Evolutionary conservation across 768 basidiomycete species (phyloP).

Genomic region (Tricholoma bakamatsutake): DNA sequence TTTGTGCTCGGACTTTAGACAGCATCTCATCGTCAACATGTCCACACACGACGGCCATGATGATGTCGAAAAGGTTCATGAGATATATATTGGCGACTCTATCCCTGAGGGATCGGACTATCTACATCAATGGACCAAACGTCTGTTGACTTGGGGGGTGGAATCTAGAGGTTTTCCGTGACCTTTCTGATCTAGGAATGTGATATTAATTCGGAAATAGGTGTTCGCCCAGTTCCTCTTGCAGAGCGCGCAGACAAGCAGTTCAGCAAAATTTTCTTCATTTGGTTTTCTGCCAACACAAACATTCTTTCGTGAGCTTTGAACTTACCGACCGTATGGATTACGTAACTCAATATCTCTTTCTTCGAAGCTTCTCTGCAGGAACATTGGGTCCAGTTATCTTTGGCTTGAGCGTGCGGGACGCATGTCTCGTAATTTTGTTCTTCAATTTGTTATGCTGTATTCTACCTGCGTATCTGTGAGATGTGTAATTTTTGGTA

Average conservation of each 20-base stretch:
- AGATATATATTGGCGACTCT: neutral
- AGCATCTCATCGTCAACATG: neutral
- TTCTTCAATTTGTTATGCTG: slow-evolving; percentile 64
- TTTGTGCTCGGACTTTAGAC: neutral
- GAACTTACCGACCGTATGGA: too few species aligned
- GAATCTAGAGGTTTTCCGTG: slow-evolving; percentile 26
- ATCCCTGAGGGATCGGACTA: neutral
- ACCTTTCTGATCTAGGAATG: neutral
- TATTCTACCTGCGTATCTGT: slow-evolving; percentile 59
- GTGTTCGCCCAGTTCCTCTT: slow-evolving; percentile 49
- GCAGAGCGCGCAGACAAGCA: slow-evolving; percentile 56
- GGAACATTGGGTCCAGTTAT: slow-evolving; percentile 60
- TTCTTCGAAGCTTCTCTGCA: slow-evolving; percentile 47
- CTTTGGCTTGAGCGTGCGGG: slow-evolving; percentile 55
- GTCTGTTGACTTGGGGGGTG: slow-evolving; percentile 22
- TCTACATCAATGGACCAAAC: slow-evolving; percentile 9
- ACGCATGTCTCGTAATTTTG: slow-evolving; percentile 58
- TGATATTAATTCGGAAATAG: slow-evolving; percentile 19
- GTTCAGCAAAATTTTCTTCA: slow-evolving; percentile 66
- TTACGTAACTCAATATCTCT: neutral
- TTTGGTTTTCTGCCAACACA: slow-evolving; percentile 70
- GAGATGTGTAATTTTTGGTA: slow-evolving; percentile 2
- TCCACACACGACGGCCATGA: neutral
- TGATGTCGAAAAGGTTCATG: neutral
- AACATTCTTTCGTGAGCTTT: slow-evolving; percentile 53